These are phyloP conservation scores for Rhododendron ovatum DNA, from an alignment of 148 eudicot genomes.

Conservation along the genomic window DNA sequence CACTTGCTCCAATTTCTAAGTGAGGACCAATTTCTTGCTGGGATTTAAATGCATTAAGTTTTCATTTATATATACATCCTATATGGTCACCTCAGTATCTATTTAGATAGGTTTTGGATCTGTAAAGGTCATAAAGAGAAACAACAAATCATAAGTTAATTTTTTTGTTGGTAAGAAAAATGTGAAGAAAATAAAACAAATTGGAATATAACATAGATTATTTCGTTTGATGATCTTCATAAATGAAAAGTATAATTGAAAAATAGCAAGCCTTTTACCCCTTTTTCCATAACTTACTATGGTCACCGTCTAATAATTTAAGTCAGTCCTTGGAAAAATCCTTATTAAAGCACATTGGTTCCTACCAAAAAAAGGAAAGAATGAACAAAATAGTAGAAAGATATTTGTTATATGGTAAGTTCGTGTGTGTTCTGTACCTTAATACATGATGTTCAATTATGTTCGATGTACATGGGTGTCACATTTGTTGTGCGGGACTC, in stretches of 20 bases:
- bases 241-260: too few species aligned
- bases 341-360: too few species aligned
- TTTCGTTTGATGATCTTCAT: background rate
- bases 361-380: too few species aligned
- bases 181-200: background rate
- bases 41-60: background rate
- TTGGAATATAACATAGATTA: background rate
- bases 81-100: background rate
- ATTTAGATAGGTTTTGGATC: background rate
- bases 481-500: too few species aligned
- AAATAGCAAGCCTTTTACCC: background rate
- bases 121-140: background rate
- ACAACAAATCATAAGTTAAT: background rate
- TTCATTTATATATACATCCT: background rate
- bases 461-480: too few species aligned
- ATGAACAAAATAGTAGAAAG: too few species aligned
- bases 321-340: too few species aligned
- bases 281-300: too few species aligned
- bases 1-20: background rate
- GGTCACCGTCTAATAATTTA: too few species aligned
- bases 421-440: too few species aligned
- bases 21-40: background rate
- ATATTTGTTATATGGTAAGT: too few species aligned
- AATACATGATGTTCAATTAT: too few species aligned
- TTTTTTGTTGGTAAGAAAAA: background rate